A percentile compares a stretch with the other conserved stretches of the same genome.
Evolutionary conservation across 2,329 filamentous ascomycete species (phyloP).

Genomic region (Colletotrichum sp.): DNA sequence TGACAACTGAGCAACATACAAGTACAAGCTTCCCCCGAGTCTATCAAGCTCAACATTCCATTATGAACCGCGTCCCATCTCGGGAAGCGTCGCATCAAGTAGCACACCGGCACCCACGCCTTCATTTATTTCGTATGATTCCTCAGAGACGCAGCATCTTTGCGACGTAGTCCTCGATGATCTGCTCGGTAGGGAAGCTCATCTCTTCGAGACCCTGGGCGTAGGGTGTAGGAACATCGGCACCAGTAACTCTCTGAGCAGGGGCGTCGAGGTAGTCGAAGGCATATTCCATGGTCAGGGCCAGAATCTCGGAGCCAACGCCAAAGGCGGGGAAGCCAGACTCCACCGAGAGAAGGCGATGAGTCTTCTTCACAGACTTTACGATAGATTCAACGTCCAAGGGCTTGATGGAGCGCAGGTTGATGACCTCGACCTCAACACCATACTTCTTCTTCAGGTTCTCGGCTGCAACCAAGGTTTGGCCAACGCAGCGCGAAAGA

Average conservation of each 20-base stretch:
- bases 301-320: conserved; percentile 90
- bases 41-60: conserved; percentile 15
- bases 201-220: conserved; percentile 92
- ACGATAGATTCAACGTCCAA: conserved; percentile 94
- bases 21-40: conserved; percentile 37
- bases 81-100: not conserved
- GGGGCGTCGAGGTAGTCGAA: conserved; percentile 98
- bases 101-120: not conserved
- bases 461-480: conserved; percentile 87
- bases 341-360: conserved; percentile 88
- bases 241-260: conserved; percentile 91
- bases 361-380: conserved; percentile 98
- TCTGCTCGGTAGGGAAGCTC: conserved; percentile 87
- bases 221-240: conserved; percentile 97
- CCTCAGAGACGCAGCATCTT: conserved; percentile 83
- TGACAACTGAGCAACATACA: conserved; percentile 42
- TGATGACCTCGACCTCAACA: conserved; percentile 94
- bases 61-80: not conserved
- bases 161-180: conserved; percentile 87
- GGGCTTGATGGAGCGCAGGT: conserved; percentile 96
- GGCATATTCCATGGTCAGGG: conserved; percentile 94
- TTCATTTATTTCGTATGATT: not conserved
- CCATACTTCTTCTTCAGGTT: conserved; percentile 96
- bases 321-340: conserved; percentile 97
- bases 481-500: conserved; percentile 93